A percentile compares a stretch with the other conserved stretches of the same genome.
Conservation (phyloP, 305 asterid genomes). For the Solanum hybrid region DNA sequence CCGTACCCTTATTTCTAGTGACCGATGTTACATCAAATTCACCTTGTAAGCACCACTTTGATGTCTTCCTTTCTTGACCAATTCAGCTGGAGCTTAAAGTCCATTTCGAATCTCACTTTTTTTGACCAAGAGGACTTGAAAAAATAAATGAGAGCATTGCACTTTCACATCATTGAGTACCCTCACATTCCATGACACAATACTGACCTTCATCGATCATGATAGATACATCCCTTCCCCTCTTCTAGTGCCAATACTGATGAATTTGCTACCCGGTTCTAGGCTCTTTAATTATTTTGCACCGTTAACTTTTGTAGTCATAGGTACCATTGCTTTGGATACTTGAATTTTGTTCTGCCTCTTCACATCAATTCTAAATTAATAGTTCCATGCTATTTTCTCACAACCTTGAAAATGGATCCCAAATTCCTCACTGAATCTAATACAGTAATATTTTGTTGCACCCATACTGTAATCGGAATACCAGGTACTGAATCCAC, state of each 20-base stretch:
- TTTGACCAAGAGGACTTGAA: background rate
- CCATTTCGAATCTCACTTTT: background rate
- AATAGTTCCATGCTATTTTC: background rate
- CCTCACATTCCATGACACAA: background rate
- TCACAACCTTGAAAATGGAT: background rate
- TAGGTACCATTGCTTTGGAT: background rate
- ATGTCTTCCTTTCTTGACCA: background rate
- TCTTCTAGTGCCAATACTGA: background rate
- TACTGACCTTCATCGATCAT: background rate
- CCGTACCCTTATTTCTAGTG: background rate
- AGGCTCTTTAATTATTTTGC: background rate
- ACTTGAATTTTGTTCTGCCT: background rate
- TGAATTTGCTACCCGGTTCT: background rate
- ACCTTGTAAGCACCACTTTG: background rate
- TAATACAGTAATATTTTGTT: background rate
- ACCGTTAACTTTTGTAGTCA: background rate
- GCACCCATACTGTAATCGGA: background rate
- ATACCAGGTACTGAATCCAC: background rate
- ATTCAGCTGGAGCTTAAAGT: background rate
- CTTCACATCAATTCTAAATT: background rate
- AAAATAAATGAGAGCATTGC: background rate
- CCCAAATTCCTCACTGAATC: background rate
- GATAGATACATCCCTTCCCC: background rate
- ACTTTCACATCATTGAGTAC: background rate
- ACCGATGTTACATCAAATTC: background rate